Conservation (phyloP, 306 rosid species). For the Vicia villosa region DNA sequence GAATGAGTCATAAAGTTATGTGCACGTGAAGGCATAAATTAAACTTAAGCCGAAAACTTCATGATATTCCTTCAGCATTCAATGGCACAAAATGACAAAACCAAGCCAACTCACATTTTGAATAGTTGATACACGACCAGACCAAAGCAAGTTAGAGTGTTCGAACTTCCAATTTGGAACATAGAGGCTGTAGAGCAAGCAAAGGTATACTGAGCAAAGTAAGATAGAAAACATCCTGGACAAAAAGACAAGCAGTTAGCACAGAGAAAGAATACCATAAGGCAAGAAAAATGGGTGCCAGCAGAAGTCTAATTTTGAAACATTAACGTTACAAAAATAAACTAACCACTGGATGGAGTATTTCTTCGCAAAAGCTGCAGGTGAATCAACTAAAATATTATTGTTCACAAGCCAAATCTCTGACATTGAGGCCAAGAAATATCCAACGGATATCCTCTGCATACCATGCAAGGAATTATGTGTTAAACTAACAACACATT, state of each 20-base stretch:
- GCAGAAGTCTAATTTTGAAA: conserved; percentile 11
- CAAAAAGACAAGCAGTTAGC: conserved; percentile 34
- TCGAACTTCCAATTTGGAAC: conserved; percentile 63
- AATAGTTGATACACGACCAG: conserved; percentile 42
- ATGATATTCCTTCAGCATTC: conserved; percentile 13
- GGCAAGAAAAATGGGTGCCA: conserved; percentile 3
- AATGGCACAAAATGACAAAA: conserved; percentile 26
- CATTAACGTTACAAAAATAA: conserved; percentile 23
- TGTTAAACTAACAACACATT: conserved; percentile 5
- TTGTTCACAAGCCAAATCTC: conserved; percentile 74
- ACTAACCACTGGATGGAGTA: conserved; percentile 81
- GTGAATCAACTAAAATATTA: conserved; percentile 54
- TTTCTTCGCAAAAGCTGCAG: conserved; percentile 56
- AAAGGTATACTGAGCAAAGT: conserved; percentile 63
- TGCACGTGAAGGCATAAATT: conserved; percentile 1
- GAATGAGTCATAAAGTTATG: conserved; percentile 7
- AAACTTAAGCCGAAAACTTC: conserved; percentile 12
- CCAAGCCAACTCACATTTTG: conserved; percentile 56
- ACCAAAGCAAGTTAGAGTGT: conserved; percentile 33
- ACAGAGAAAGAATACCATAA: conserved; percentile 27
- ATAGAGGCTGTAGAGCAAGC: conserved; percentile 63
- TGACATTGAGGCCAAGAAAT: conserved; percentile 66
- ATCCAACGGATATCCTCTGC: conserved; percentile 84
- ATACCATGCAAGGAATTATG: conserved; percentile 26
- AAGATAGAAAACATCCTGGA: conserved; percentile 66